A percentile compares a stretch with the other conserved stretches of the same genome.
These are phyloP conservation scores for Hsuehochloa calcarea DNA, from an alignment of 176 grass and related monocot species.

Conservation along the genomic window DNA sequence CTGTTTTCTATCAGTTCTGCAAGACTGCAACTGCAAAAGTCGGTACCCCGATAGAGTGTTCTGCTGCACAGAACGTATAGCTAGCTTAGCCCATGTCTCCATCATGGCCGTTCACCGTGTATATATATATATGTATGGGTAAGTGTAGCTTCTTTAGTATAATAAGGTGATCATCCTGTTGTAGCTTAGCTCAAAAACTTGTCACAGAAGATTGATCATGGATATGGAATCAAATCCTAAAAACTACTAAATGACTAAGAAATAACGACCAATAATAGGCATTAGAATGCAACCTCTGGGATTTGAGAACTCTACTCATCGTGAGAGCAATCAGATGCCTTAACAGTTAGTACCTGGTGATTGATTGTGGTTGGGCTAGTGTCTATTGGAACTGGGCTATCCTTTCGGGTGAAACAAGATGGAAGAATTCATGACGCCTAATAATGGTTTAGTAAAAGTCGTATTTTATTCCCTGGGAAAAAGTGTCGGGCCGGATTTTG, in stretches of 20 bases:
- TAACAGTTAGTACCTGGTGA: too few relatives aligned
- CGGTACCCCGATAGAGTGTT: background rate
- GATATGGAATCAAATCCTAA: background rate
- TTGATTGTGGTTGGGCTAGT: too few relatives aligned
- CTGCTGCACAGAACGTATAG: background rate
- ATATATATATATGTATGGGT: background rate
- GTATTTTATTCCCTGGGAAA: too few relatives aligned
- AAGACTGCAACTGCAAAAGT: slow-evolving; percentile 9
- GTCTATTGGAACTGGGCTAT: too few relatives aligned
- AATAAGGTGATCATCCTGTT: background rate
- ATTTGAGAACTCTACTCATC: too few relatives aligned
- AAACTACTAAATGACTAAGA: background rate
- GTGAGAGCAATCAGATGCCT: too few relatives aligned
- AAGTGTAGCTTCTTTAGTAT: background rate
- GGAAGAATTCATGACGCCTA: too few relatives aligned
- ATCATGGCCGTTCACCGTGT: background rate
- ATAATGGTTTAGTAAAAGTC: too few relatives aligned
- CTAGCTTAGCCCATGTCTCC: background rate
- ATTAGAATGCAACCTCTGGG: too few relatives aligned
- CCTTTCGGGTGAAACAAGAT: too few relatives aligned
- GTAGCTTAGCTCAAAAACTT: background rate
- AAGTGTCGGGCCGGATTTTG: too few relatives aligned
- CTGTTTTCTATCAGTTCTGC: background rate
- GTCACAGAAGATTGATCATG: background rate
- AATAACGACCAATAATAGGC: too few relatives aligned